A percentile compares a stretch with the other conserved stretches of the same genome.
phyloP scores from a whole-genome alignment of 495 filamentous ascomycete species.

The Thermochaetoides thermophila region DNA sequence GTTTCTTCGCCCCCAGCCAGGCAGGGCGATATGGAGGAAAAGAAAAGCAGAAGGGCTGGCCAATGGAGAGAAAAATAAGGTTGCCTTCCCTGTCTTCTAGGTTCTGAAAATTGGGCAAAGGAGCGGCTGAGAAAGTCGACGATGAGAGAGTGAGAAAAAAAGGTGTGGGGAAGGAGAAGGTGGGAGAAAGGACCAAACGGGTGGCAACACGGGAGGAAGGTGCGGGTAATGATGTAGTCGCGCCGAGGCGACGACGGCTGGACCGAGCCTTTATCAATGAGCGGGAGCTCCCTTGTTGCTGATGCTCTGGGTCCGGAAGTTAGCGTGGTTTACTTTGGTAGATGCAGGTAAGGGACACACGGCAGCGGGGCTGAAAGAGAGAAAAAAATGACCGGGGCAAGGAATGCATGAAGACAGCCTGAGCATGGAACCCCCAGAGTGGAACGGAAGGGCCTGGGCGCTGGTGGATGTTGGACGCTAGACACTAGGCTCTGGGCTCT shows the following conservation, averaged over 20 bases:
- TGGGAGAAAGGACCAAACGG: constrained; percentile 4
- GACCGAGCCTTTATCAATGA: constrained; percentile 14
- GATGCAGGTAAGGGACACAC: constrained; percentile 6
- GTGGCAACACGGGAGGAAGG: constrained; percentile 5
- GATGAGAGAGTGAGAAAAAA: background rate
- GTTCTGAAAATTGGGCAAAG: background rate
- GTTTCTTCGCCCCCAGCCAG: no score
- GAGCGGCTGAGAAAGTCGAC: constrained; percentile 8
- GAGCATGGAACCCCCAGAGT: no score
- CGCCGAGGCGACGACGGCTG: constrained; percentile 13
- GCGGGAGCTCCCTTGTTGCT: constrained; percentile 23
- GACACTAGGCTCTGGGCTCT: no score
- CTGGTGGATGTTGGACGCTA: no score
- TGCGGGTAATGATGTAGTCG: constrained; percentile 13
- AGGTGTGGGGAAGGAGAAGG: constrained; percentile 2
- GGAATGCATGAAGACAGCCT: no score
- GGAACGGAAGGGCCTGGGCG: no score
- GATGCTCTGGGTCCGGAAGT: constrained; percentile 14
- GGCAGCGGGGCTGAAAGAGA: constrained; percentile 4
- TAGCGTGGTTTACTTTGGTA: constrained; percentile 8
- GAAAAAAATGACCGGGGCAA: no score
- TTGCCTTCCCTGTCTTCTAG: no score
- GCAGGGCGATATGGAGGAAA: no score
- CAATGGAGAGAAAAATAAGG: no score
- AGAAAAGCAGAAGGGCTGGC: no score